phyloP scores from a whole-genome alignment of 1,284 basidiomycete species.

The Hortiboletus rubellus region DNA sequence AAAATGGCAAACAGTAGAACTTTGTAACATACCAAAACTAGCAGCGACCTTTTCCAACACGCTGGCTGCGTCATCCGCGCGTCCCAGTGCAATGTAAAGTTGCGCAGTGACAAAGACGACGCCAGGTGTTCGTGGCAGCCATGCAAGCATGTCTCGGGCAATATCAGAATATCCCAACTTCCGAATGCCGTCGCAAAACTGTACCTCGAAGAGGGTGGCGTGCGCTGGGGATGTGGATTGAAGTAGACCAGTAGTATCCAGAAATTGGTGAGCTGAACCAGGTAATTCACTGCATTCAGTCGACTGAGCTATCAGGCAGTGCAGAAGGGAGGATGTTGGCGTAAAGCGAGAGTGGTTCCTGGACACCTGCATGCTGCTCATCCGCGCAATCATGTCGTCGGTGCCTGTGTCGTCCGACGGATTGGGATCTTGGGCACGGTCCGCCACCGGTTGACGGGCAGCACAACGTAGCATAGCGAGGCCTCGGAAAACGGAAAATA shows the following conservation, averaged over 20 bases:
- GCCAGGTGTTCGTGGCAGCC: slow-evolving; percentile 76
- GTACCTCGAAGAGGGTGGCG: slow-evolving; percentile 65
- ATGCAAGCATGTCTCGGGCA: slow-evolving; percentile 64
- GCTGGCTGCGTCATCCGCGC: slow-evolving; percentile 71
- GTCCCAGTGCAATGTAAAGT: slow-evolving; percentile 67
- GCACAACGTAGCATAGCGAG: slow-evolving; percentile 65
- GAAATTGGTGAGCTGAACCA: slow-evolving; percentile 63
- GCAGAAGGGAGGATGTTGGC: slow-evolving; percentile 68
- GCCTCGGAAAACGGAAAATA: slow-evolving; percentile 77
- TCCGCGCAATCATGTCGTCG: slow-evolving; percentile 64
- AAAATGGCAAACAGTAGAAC: neutral
- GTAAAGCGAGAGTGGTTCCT: slow-evolving; percentile 46
- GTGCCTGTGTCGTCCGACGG: slow-evolving; percentile 39
- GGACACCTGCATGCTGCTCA: slow-evolving; percentile 73
- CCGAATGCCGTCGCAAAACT: slow-evolving; percentile 70
- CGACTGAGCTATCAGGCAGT: slow-evolving; percentile 61
- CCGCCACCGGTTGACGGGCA: slow-evolving; percentile 56
- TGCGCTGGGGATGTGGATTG: slow-evolving; percentile 63
- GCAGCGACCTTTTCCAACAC: slow-evolving; percentile 77
- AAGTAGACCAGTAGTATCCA: slow-evolving; percentile 64
- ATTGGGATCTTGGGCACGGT: slow-evolving; percentile 34
- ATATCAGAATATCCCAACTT: slow-evolving; percentile 63
- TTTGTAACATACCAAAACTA: slow-evolving; percentile 59
- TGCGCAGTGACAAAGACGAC: slow-evolving; percentile 73
- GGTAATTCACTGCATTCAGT: slow-evolving; percentile 49